Percentiles rank a stretch among this genome's conserved stretches.
Evolutionary conservation across 495 filamentous ascomycete genomes (phyloP).

Genomic region (Penicillium pulvis): DNA sequence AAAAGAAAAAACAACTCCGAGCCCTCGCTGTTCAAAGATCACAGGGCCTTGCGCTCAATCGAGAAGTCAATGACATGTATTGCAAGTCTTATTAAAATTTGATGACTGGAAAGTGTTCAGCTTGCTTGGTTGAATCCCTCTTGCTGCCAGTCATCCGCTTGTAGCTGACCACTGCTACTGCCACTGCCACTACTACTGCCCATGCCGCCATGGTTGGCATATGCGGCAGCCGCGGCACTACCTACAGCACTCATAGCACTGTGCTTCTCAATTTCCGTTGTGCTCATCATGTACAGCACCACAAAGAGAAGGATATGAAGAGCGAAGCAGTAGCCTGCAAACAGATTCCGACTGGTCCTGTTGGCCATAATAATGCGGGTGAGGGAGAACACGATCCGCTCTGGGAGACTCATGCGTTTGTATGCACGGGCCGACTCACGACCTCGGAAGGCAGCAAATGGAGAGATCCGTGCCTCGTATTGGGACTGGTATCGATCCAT

Average conservation of each 20-base stretch:
- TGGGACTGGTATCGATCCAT: slow-evolving; percentile 88
- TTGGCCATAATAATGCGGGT: slow-evolving; percentile 90
- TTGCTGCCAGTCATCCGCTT: slow-evolving; percentile 63
- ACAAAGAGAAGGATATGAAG: slow-evolving; percentile 85
- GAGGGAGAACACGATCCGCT: slow-evolving; percentile 86
- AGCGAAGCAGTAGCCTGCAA: slow-evolving; percentile 90
- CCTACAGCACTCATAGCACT: slow-evolving; percentile 49
- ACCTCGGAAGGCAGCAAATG: slow-evolving; percentile 92
- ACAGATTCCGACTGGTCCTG: slow-evolving; percentile 86
- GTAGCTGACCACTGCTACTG: slow-evolving; percentile 37
- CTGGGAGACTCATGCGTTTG: slow-evolving; percentile 89
- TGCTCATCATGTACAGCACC: slow-evolving; percentile 83
- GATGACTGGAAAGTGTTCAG: slow-evolving; percentile 11
- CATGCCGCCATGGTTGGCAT: slow-evolving; percentile 31
- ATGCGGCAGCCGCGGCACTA: slow-evolving; percentile 45
- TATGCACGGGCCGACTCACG: slow-evolving; percentile 91
- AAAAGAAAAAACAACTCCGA: slow-evolving; percentile 19
- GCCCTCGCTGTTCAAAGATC: slow-evolving; percentile 24
- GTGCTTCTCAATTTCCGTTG: slow-evolving; percentile 59
- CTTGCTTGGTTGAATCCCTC: slow-evolving; percentile 53
- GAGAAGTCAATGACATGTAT: neutral
- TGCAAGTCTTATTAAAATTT: neutral
- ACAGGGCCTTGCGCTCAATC: slow-evolving; percentile 11
- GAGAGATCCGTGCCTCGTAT: slow-evolving; percentile 93
- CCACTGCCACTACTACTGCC: slow-evolving; percentile 36